Evolutionary conservation across 2,329 filamentous ascomycete genomes (phyloP).

Genomic region (Dryadomyces quercus-mongolicae): DNA sequence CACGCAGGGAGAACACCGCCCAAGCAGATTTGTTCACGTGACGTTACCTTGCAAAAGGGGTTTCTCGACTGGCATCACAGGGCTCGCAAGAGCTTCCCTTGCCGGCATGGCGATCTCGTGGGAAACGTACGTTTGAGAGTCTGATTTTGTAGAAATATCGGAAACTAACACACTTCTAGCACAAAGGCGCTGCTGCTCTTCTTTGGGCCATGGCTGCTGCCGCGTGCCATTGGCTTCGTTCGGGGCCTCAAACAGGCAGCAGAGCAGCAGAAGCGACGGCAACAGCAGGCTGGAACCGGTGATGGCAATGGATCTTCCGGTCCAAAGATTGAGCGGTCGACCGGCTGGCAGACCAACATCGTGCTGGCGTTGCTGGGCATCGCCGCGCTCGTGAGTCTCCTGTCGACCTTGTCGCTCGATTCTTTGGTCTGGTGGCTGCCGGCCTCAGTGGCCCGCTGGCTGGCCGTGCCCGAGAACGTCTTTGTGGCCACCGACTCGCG

Average conservation of each 20-base stretch:
- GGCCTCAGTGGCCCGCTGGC: neutral
- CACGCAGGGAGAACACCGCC: neutral
- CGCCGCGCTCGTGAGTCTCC: neutral
- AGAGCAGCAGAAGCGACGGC: conserved; percentile 19
- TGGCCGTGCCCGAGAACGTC: conserved; percentile 52
- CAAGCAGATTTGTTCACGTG: neutral
- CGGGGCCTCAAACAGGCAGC: conserved; percentile 37
- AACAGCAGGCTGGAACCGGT: conserved; percentile 23
- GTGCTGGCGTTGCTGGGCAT: conserved; percentile 38
- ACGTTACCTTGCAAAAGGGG: neutral
- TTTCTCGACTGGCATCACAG: neutral
- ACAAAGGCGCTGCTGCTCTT: conserved; percentile 44
- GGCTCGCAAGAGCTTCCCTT: neutral
- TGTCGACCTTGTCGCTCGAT: neutral
- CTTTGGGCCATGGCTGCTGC: conserved; percentile 61
- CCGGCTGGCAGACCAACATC: conserved; percentile 43
- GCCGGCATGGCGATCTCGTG: conserved; percentile 26
- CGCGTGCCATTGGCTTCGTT: conserved; percentile 53
- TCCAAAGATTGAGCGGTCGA: conserved; percentile 5
- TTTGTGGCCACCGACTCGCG: conserved; percentile 68
- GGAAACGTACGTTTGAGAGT: conserved; percentile 31
- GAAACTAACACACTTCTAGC: neutral
- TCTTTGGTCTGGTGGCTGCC: neutral
- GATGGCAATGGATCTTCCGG: neutral
- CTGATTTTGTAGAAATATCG: no score